phyloP scores from a whole-genome alignment of 2,329 filamentous ascomycete species.

The Trichothecium roseum region DNA sequence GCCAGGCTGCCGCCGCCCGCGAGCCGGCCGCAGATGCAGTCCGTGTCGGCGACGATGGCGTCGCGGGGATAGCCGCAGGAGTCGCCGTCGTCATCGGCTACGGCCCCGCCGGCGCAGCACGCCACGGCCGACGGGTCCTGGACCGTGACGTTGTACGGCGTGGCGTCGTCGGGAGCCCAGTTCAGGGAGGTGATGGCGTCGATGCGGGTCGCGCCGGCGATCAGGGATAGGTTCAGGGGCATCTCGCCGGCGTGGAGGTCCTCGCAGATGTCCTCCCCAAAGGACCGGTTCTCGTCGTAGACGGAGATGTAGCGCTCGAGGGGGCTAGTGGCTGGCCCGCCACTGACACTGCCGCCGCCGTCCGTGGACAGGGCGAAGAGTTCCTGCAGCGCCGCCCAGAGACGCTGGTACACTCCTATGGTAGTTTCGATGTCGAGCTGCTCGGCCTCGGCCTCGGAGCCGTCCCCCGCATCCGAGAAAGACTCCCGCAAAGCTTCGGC shows the following conservation, averaged over 20 bases:
- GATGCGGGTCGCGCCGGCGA: slow-evolving; percentile 17
- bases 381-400: slow-evolving; percentile 7
- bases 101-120: slow-evolving; percentile 18
- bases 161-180: slow-evolving; percentile 14
- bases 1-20: slow-evolving; percentile 14
- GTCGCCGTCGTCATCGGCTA: slow-evolving; percentile 10
- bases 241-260: slow-evolving; percentile 19
- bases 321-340: slow-evolving; percentile 10
- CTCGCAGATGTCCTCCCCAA: slow-evolving; percentile 22
- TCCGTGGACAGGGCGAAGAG: slow-evolving; percentile 14
- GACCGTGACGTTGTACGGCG: slow-evolving; percentile 19
- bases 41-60: slow-evolving; percentile 17
- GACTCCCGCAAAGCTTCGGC: slow-evolving; percentile 10
- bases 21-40: slow-evolving; percentile 23
- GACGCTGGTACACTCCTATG: slow-evolving; percentile 3
- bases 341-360: slow-evolving; percentile 13
- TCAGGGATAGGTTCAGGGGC: slow-evolving; percentile 21
- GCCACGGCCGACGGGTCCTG: slow-evolving; percentile 21
- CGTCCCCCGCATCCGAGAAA: no score
- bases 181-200: slow-evolving; percentile 17
- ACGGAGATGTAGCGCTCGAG: slow-evolving; percentile 19
- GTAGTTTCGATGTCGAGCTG: slow-evolving; percentile 4
- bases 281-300: slow-evolving; percentile 17
- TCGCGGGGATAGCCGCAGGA: slow-evolving; percentile 19
- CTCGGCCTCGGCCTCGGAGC: background rate